Base-by-base conservation (phyloP, 2,329 filamentous ascomycete genomes). In the Pseudogymnoascus sp. region DNA sequence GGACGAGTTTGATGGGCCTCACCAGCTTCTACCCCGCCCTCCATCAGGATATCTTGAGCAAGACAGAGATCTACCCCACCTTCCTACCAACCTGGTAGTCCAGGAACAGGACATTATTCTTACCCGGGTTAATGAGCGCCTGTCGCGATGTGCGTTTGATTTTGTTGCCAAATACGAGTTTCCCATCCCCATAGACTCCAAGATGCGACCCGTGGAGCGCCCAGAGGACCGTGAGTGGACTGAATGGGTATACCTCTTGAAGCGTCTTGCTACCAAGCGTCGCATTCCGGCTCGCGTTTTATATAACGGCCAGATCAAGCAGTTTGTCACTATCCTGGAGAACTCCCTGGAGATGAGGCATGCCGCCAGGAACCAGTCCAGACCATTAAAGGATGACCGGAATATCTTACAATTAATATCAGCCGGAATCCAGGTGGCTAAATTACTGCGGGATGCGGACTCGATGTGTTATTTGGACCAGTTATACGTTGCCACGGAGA, bases 161-260 rank as follows among this genome's bases (percentile, higher is more conserved):
- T 96, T 96, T 75, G 88, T 96, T 70, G 91, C 91, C 69, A 92
- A 91, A 76, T 95, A 95, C 74, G 90, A 93, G 75, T 96, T 96
- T 73, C 91, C 91, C 11, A 92, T 96, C 68, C 91, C 91, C 9
- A 77, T 95, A 70, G 69, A 70, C 63, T 69, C 68, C 74, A 89
- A 93, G 74, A 92, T 92, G 83, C 84, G 90, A 68, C 88, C 88
- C 63, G 83, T 93, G 61, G 86, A 89, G 73, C 79, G 86, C 52
- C 86, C 90, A 33, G 86, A 87, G 70, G 90, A 93, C 75, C 83
- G 90, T 65, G 91, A 95, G 75, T 96, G 91, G 91, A 93, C 90
- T 52, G 91, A 96, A 77, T 96, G 91, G 91, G 91, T 93, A 62
- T 91, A 93, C 74, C 83, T 96, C 63, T 80, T 96, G 68, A 95